Evolutionary conservation across 441 rosid species (phyloP).

Genomic region (Pelargonium cotyledonis): DNA sequence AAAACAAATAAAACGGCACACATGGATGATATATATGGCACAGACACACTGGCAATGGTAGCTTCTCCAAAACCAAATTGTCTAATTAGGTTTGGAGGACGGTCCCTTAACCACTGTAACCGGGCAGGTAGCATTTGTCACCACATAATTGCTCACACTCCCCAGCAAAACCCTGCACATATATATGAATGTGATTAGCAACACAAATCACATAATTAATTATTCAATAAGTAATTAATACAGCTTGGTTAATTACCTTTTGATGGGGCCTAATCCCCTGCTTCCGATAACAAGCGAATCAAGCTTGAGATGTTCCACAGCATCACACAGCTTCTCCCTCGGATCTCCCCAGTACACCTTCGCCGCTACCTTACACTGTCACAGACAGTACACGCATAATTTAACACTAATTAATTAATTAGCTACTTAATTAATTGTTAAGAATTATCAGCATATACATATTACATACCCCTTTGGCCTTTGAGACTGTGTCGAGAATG

Average conservation of each 20-base stretch:
- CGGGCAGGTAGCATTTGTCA: conserved; percentile 21
- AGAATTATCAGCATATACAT: neutral
- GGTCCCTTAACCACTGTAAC: conserved; percentile 21
- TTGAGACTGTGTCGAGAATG: conserved; percentile 34
- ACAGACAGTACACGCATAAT: too few species aligned
- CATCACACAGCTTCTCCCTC: conserved; percentile 40
- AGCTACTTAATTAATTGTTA: too few species aligned
- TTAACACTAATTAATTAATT: neutral
- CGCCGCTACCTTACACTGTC: conserved; percentile 39
- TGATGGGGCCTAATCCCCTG: conserved; percentile 40
- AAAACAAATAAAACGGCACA: neutral
- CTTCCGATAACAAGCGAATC: conserved; percentile 42
- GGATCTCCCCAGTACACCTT: conserved; percentile 56
- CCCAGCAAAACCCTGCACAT: conserved; percentile 21
- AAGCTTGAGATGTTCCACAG: conserved; percentile 39
- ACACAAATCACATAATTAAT: too few species aligned
- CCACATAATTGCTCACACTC: conserved; percentile 24
- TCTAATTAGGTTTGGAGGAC: neutral
- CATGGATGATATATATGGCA: neutral
- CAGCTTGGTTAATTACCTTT: conserved; percentile 39
- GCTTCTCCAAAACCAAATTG: too few species aligned
- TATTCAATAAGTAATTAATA: too few species aligned
- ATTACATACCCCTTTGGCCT: conserved; percentile 34
- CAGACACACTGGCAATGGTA: too few species aligned
- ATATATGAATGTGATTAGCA: too few species aligned